Percentiles rank a stretch among this genome's conserved stretches.
These are phyloP conservation scores for Volvox africanus DNA, from an alignment of 139 green algal species.

Conservation along the genomic window DNA sequence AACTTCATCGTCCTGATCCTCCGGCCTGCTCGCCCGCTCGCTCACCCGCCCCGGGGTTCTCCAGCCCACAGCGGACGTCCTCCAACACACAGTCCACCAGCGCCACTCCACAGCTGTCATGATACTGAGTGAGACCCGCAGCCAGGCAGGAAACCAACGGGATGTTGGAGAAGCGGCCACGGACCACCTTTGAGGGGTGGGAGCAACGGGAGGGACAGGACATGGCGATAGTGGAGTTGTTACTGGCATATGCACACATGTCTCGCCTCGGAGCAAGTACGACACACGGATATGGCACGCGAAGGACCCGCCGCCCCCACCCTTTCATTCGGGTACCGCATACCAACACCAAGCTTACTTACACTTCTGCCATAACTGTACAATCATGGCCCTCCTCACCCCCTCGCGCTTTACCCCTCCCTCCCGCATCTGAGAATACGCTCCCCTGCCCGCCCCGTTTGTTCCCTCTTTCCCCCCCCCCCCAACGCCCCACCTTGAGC, in stretches of 20 bases:
- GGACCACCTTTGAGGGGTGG: conserved; percentile 57
- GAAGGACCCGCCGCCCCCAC: too few relatives aligned
- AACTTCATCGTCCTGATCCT: not conserved
- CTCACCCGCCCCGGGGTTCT: conserved; percentile 62
- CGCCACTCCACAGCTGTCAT: conserved; percentile 81
- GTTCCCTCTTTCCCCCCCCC: not conserved
- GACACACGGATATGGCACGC: too few relatives aligned
- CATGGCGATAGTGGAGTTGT: not conserved
- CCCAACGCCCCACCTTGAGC: conserved; percentile 68
- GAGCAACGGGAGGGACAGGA: not conserved
- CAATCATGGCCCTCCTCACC: too few relatives aligned
- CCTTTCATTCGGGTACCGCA: too few relatives aligned
- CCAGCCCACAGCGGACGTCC: conserved; percentile 84
- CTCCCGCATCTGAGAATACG: too few relatives aligned
- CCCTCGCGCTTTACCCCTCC: too few relatives aligned
- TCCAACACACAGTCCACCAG: conserved; percentile 89
- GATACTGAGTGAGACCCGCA: conserved; percentile 83
- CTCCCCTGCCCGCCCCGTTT: not conserved
- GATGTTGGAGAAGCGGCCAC: conserved; percentile 76
- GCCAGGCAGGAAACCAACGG: conserved; percentile 85
- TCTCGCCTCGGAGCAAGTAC: too few relatives aligned
- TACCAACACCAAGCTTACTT: too few relatives aligned
- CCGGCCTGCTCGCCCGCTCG: not conserved
- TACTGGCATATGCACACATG: too few relatives aligned
- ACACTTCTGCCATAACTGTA: too few relatives aligned